Evolutionary conservation across 179 eudicot genomes (phyloP).

Genomic region (Spergularia azorica): DNA sequence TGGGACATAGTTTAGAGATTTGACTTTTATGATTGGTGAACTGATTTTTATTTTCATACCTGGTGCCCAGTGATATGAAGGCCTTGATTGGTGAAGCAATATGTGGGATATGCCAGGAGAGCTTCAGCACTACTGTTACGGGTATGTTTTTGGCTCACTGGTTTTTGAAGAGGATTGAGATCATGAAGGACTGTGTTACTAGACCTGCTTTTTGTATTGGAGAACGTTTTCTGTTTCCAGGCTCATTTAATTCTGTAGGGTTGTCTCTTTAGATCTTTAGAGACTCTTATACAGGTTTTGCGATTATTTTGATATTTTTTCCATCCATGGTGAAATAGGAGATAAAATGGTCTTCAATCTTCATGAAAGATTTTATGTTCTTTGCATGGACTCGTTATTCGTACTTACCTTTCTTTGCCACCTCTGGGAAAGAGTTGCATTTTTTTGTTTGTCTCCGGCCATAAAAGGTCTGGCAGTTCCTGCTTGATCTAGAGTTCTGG

Average conservation of each 20-base stretch:
- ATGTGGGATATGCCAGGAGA: constrained; percentile 88
- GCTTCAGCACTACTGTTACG: constrained; percentile 80
- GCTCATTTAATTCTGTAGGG: too few species aligned
- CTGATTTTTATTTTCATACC: constrained; percentile 15
- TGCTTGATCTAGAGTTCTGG: background rate
- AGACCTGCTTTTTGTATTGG: too few species aligned
- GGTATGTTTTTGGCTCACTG: constrained; percentile 38
- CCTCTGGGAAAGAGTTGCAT: background rate
- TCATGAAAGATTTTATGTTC: too few species aligned
- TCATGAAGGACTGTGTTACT: background rate
- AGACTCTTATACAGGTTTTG: too few species aligned
- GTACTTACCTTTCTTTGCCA: too few species aligned
- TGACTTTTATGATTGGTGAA: background rate
- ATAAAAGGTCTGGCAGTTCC: background rate
- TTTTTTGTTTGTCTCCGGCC: background rate
- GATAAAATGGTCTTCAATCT: too few species aligned
- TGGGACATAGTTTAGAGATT: background rate
- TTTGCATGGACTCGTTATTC: too few species aligned
- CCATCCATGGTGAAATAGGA: too few species aligned
- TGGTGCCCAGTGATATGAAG: constrained; percentile 79
- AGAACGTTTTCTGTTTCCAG: too few species aligned
- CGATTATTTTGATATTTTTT: too few species aligned
- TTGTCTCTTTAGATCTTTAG: too few species aligned
- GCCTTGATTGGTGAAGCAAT: constrained; percentile 79
- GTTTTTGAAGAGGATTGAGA: background rate